Base-by-base conservation (phyloP, 2,329 filamentous ascomycete genomes). In the Fusarium equiseti region DNA sequence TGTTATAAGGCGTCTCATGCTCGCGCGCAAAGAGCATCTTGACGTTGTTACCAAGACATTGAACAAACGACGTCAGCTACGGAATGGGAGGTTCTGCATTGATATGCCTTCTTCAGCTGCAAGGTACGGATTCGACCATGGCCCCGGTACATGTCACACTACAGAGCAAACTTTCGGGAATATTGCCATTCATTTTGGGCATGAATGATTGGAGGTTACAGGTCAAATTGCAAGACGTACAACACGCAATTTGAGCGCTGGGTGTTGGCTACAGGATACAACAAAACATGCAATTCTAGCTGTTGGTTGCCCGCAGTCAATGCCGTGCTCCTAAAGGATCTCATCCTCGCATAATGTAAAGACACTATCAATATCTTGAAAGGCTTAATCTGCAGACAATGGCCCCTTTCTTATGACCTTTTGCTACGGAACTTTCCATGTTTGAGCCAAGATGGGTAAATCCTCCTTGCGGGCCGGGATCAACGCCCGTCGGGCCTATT, bases 1-100 rank as follows among this genome's bases (percentile, higher is more conserved):
- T 65, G 11, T 65, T 65, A 16, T 65, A 65, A 5, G 45, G 60
- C 8, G 60, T 59, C 45, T 65, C 60, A 65, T 65, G 62, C 40
- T 65, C 62, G n/a, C 62, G 60, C 4, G 52, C n/a, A 1, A 29
- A 43, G n/a, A 59, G 38, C 60, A 65, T 65, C 40, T 65, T 11
- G 13, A 20, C 11, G 13, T 45, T 29, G 6, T 9, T 40, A 16
- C 22, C 32, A 52, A 52, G 10, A 8, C n/a, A 16, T 45, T 29
- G 29, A 3, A 8, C n/a, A 38, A 45, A 18, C 13, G 18, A 16
- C 20, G 8, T 29, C 45, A 46, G 38, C n/a, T 38, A 20, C 11
- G 24, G 4, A 27, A 20, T n/a, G 52, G 52, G 52, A 27, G 26
- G 43, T 35, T 42, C 35, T 50, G 29, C 5, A 40, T 38, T 64